A percentile compares a stretch with the other conserved stretches of the same genome.
These are phyloP conservation scores for Acer campestre DNA, from an alignment of 345 rosid genomes.

Conservation along the genomic window DNA sequence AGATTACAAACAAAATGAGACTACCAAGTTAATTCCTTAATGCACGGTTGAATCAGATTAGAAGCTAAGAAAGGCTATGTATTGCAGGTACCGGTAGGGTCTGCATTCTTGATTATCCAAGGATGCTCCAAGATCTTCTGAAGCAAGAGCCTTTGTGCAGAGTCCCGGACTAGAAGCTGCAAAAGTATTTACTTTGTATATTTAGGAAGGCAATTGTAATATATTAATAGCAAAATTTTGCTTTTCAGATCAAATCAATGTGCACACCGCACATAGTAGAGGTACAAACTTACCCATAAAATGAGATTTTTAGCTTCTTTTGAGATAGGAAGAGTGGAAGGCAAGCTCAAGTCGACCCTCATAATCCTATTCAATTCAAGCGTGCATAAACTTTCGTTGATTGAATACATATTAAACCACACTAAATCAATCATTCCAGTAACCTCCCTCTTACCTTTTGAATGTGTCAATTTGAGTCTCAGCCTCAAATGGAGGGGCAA, in stretches of 20 bases:
- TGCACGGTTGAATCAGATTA: constrained; percentile 15
- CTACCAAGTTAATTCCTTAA: constrained; percentile 1
- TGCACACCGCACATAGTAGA: background rate
- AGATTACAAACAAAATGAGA: background rate
- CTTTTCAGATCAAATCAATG: background rate
- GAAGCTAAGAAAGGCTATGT: background rate
- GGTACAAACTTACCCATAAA: constrained; percentile 42
- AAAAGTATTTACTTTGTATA: background rate
- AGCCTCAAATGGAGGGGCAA: no score
- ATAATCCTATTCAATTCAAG: constrained; percentile 56
- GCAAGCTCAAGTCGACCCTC: constrained; percentile 81
- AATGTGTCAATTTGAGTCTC: no score
- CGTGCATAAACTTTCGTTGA: background rate
- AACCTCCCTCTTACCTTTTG: no score
- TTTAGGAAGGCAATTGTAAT: constrained; percentile 1
- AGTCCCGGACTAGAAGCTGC: no score
- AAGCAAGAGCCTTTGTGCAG: no score
- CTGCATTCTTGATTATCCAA: no score
- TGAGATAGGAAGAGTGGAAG: constrained; percentile 58
- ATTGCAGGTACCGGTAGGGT: no score
- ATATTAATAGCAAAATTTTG: background rate
- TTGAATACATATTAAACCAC: no score
- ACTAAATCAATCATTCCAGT: no score
- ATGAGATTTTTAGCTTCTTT: constrained; percentile 76
- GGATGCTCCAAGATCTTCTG: no score